Evolutionary conservation across 2,329 filamentous ascomycete species (phyloP), one percentile per base, ranked within the genome.

Genomic region (Xylaria hypoxylon): DNA sequence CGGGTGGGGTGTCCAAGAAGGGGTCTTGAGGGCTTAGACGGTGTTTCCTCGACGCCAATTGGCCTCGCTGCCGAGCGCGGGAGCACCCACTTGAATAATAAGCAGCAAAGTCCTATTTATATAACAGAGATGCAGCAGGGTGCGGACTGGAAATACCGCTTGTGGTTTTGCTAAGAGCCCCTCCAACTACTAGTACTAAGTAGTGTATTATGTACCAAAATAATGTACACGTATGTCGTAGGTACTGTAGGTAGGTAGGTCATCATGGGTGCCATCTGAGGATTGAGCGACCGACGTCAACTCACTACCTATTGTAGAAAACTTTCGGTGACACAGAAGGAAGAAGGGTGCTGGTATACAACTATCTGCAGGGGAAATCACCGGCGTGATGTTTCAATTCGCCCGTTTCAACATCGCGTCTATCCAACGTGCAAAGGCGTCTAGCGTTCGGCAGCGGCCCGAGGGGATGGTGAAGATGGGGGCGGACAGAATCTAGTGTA

Each of bases 361-460:
- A 19, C 55, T 33, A 45, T 53, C 59, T 65, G 61, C 66, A 69
- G 61, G 64, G 64, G 55, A 61, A 63, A 53, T 59, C 58, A 57
- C 50, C 44, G 19, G 55, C 31, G 44, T 55, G 50, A 22, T 67
- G 59, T 55, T 59, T 67, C 56, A 61, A 64, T 24, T 28, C 19
- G 50, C 40, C 31, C n/a, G 59, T 64, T 60, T 58, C 53, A 33
- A 62, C 44, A 53, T 51, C 59, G 68, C 68, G 68, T 47, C 63
- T 68, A 68, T 68, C 42, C 31, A 68, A 61, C 48, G 62, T 63
- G 62, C 44, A 68, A 58, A 68, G 38, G 59, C 45, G 67, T 65
- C 64, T 70, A 70, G 42, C 63, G 64, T 53, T 69, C 67, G 63
- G 68, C 55, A 69, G 61, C 61, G 67, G 63, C 63, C 68, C 68